Base-by-base conservation (phyloP, 768 basidiomycete genomes). In the Phaeotremella fagi region DNA sequence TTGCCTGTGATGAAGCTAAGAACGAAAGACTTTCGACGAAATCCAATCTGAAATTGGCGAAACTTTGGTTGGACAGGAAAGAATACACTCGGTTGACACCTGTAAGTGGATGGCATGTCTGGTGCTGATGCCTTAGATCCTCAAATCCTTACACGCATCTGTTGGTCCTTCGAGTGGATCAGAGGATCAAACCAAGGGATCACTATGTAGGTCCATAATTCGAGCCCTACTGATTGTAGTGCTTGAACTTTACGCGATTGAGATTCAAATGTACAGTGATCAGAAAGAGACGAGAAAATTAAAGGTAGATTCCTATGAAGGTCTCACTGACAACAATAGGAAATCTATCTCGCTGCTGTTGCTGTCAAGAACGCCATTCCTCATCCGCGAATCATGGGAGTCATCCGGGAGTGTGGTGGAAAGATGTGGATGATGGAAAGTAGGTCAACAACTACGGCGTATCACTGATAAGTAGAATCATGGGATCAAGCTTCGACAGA, bases 401-500 rank as follows among this genome's bases (percentile, higher is more conserved):
- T 98, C 47, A 98, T 99, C 77, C 89, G 92, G 70, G 95, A 99
- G 75, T 98, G 94, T 62, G 95, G 95, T 15, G 95, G 95, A 2
- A 99, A 99, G 77, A 99, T 99, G 95, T 98, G 95, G 92, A 98
- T 99, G 95, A 90, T 89, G 54, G 95, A 98, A 80, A 87, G 94
- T 86, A 74, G 67, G 84, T 68, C 35, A n/a, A n/a, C n/a, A n/a
- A n/a, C n/a, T n/a, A n/a, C n/a, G n/a, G n/a, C n/a, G n/a, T n/a
- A n/a, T n/a, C n/a, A n/a, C n/a, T n/a, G n/a, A n/a, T n/a, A n/a
- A 0, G 20, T 69, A 91, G 89, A 88, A 52, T 88, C 95, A 77
- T 99, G 94, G 92, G 86, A 88, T 51, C 83, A 89, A 52, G 95
- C 95, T 0, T 92, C 90, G 59, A 88, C 90, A 71, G 95, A 99